Base-by-base conservation (phyloP, 306 rosid species). In the Amphicarpaea edgeworthii region DNA sequence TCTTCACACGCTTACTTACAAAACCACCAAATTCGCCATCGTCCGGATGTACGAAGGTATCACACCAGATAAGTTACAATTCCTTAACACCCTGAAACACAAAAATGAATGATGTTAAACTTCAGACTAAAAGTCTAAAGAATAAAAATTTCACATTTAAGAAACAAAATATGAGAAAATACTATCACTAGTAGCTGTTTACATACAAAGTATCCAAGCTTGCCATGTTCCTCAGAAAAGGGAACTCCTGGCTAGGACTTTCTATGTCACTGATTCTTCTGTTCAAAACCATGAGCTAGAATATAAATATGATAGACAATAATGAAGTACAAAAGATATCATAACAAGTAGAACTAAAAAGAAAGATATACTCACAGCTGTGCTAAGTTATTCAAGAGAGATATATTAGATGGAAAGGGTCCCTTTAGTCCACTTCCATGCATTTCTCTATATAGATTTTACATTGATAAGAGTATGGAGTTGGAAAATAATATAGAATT, bases 371-470 rank as follows among this genome's bases (percentile, higher is more conserved):
- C 96, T 88, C 84, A 92, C 97, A 92, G 57, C 76, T 84, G 77
- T 12, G 0, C 0, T 57, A 92, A 82, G 51, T 85, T 84, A 70
- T 43, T 70, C 89, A 92, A 82, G 40, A 79, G 82, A 69, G 90
- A 88, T 66, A 90, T 75, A 28, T 83, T 82, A 63, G 83, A 79
- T 7, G 96, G 93, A 68, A 90, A 82, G 62, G 92, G 92, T 71
- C 97, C 97, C 68, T 75, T 76, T 51, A 92, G 89, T 82, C 97
- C 97, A 79, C 90, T 90, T 34, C 81, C 93, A 81, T 92, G 93
- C 83, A 92, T 83, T 87, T 90, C 89, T 85, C 97, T 92, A 19
- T 53, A 82, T 30, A 83, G 46, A 26, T 58, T 24, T 70, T 67
- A 73, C 81, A 67, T 61, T 81, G 20, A 43, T 23, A 41, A 79